These are phyloP conservation scores for Exophiala viscosa DNA, from an alignment of 2,329 filamentous ascomycete species.

Conservation along the genomic window DNA sequence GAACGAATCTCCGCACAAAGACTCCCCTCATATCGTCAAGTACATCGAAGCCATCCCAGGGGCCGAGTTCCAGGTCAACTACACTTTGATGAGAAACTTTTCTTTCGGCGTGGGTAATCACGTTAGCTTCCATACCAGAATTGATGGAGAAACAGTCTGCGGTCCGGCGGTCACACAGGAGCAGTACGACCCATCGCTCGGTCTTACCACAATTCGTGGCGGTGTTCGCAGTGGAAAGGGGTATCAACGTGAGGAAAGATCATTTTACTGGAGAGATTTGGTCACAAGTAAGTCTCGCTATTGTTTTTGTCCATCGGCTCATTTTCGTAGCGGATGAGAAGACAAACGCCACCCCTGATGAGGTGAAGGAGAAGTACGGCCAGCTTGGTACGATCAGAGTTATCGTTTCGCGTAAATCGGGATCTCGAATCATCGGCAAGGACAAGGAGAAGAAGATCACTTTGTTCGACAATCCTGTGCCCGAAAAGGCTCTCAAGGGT, in stretches of 20 bases:
- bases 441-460: background rate
- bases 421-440: background rate
- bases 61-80: constrained; percentile 2
- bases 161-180: background rate
- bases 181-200: background rate
- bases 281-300: background rate
- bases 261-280: constrained; percentile 1
- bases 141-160: constrained; percentile 1
- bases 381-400: constrained; percentile 10
- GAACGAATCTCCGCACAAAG: background rate
- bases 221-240: no score
- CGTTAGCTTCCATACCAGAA: background rate
- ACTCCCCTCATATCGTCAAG: background rate
- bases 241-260: background rate
- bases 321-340: constrained; percentile 1
- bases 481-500: constrained; percentile 15
- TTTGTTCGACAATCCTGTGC: background rate
- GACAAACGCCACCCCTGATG: background rate
- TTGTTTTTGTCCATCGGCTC: background rate
- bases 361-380: constrained; percentile 1
- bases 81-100: background rate
- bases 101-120: constrained; percentile 1
- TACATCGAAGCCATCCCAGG: constrained; percentile 11
- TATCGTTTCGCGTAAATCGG: background rate
- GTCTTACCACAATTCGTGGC: background rate